These are phyloP conservation scores for Fusarium citri DNA, from an alignment of 2,329 filamentous ascomycete species.

Conservation along the genomic window DNA sequence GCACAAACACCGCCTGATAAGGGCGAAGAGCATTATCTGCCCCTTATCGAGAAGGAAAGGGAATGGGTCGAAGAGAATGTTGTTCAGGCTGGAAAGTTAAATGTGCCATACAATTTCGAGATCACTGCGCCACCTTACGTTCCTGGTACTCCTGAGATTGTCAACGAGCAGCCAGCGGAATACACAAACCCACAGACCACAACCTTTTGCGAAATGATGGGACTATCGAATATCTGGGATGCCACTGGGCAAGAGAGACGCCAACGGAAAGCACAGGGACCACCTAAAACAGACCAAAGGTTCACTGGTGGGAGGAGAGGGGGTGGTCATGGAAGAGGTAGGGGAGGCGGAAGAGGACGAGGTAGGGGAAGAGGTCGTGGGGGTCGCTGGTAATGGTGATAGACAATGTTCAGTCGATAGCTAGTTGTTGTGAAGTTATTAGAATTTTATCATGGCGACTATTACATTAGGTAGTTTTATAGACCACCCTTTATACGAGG, in stretches of 20 bases:
- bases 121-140: constrained; percentile 80
- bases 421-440: neutral
- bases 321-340: constrained; percentile 51
- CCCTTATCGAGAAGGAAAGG: constrained; percentile 75
- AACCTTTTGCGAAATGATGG: constrained; percentile 82
- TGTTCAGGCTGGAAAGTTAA: constrained; percentile 69
- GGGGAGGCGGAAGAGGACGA: constrained; percentile 49
- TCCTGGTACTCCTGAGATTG: constrained; percentile 65
- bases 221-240: constrained; percentile 80
- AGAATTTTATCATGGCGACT: neutral
- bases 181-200: constrained; percentile 89
- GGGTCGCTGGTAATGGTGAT: constrained; percentile 33
- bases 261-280: constrained; percentile 68
- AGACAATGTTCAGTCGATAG: neutral
- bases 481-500: neutral
- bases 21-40: constrained; percentile 75
- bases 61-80: constrained; percentile 86
- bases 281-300: constrained; percentile 57
- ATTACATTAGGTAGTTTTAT: neutral
- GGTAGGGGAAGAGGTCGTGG: constrained; percentile 43
- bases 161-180: constrained; percentile 76
- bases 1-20: constrained; percentile 67
- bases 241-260: constrained; percentile 77
- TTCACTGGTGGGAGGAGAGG: constrained; percentile 54
- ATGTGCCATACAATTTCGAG: constrained; percentile 82